phyloP scores from a whole-genome alignment of 345 rosid species.

The Sonneratia alba region DNA sequence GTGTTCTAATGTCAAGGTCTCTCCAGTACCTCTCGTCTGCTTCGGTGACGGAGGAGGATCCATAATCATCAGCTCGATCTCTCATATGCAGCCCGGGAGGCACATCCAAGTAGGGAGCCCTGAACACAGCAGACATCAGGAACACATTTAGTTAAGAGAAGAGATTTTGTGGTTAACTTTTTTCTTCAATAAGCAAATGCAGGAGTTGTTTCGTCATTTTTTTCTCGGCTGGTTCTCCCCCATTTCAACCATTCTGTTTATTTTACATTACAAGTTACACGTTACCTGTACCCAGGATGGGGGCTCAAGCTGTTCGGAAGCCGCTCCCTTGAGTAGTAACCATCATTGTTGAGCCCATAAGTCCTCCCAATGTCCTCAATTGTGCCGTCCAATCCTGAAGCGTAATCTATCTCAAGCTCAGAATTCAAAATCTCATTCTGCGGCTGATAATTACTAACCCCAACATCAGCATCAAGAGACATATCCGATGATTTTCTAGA shows the following conservation, averaged over 20 bases:
- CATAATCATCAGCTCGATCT: slow-evolving; percentile 16
- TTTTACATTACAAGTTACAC: neutral
- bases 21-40: slow-evolving; percentile 10
- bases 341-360: slow-evolving; percentile 10
- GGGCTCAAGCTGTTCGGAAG: slow-evolving; percentile 12
- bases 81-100: slow-evolving; percentile 14
- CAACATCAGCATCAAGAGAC: slow-evolving; percentile 1
- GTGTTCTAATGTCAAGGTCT: slow-evolving; percentile 17
- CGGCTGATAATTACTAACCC: neutral
- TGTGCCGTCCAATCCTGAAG: slow-evolving; percentile 9
- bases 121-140: neutral
- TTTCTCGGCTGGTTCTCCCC: neutral
- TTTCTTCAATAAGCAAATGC: neutral
- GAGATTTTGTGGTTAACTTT: neutral
- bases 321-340: slow-evolving; percentile 17
- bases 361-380: slow-evolving; percentile 27
- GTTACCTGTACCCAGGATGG: slow-evolving; percentile 4
- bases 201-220: neutral
- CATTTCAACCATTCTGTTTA: neutral
- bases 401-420: slow-evolving; percentile 2
- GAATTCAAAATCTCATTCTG: slow-evolving; percentile 25
- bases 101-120: slow-evolving; percentile 16
- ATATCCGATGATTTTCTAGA: slow-evolving; percentile 11
- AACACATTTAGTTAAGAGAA: neutral
- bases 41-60: slow-evolving; percentile 18